These are phyloP conservation scores for Penicillium macrosclerotiorum DNA, from an alignment of 495 filamentous ascomycete species.

Conservation along the genomic window DNA sequence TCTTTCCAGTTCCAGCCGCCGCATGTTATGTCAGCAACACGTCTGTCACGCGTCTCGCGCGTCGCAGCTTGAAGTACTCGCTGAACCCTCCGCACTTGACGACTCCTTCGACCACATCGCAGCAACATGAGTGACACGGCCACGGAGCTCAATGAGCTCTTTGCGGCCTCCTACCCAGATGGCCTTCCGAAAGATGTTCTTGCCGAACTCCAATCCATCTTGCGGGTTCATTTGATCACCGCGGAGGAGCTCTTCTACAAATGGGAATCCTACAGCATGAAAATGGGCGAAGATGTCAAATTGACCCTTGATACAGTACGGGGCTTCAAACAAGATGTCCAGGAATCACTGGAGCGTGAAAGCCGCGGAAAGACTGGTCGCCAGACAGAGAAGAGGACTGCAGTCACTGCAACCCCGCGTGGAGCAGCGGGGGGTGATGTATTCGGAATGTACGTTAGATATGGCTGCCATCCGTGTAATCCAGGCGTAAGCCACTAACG, in stretches of 20 bases:
- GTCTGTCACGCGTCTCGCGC: conserved; percentile 19
- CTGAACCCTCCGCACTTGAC: conserved; percentile 11
- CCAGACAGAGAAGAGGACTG: conserved; percentile 59
- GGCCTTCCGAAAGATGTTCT: conserved; percentile 70
- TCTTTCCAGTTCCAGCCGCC: no score
- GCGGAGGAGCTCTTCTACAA: conserved; percentile 89
- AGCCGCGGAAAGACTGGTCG: conserved; percentile 56
- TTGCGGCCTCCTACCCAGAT: conserved; percentile 52
- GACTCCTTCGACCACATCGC: not conserved
- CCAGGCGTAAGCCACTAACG: no score
- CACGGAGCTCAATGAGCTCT: conserved; percentile 67
- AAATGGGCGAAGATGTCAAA: conserved; percentile 79
- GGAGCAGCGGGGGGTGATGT: conserved; percentile 62
- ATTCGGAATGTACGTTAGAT: conserved; percentile 84
- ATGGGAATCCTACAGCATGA: conserved; percentile 96
- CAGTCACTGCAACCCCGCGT: conserved; percentile 62
- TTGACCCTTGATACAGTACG: conserved; percentile 65
- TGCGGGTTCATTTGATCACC: conserved; percentile 72
- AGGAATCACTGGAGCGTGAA: conserved; percentile 77
- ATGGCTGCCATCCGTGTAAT: no score
- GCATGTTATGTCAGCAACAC: conserved; percentile 24
- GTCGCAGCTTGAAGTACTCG: conserved; percentile 11
- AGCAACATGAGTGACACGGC: conserved; percentile 25
- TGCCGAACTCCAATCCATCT: conserved; percentile 76
- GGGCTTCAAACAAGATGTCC: conserved; percentile 80